Conservation (phyloP, 352 stramenopile genomes). For the Phytophthora pistaciae region DNA sequence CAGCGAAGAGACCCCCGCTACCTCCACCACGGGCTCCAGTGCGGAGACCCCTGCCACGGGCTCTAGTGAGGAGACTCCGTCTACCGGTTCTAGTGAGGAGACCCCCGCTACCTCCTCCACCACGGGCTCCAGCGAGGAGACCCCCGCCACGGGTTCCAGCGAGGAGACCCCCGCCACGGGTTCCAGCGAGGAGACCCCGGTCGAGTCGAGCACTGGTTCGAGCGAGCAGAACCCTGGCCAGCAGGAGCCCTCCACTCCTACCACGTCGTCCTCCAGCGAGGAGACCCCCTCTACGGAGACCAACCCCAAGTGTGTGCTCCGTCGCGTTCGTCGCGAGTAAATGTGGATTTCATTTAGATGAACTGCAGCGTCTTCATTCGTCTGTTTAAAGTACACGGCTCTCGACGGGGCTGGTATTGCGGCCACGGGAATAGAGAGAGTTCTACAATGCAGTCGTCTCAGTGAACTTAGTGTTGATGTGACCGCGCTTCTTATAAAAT, state of each 20-base stretch:
- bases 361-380: constrained; percentile 3
- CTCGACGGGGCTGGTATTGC: background rate
- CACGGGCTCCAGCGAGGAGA: constrained; percentile 4
- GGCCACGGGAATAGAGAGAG: background rate
- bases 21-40: background rate
- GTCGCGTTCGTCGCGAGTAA: constrained; percentile 30
- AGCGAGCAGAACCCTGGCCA: constrained; percentile 5
- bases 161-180: constrained; percentile 4
- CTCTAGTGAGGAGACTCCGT: too few relatives aligned
- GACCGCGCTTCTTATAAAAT: too few relatives aligned
- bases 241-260: background rate
- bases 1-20: too few relatives aligned
- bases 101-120: constrained; percentile 3
- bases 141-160: background rate
- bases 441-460: background rate
- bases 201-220: constrained; percentile 6
- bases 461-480: background rate
- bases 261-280: background rate
- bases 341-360: constrained; percentile 4
- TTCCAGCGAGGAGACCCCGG: background rate
- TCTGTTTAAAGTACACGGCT: background rate
- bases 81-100: background rate
- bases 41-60: background rate
- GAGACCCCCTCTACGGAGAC: background rate
- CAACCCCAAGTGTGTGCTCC: constrained; percentile 22